Evolutionary conservation across 352 stramenopile genomes (phyloP).

Genomic region (Aphanomyces astaci): DNA sequence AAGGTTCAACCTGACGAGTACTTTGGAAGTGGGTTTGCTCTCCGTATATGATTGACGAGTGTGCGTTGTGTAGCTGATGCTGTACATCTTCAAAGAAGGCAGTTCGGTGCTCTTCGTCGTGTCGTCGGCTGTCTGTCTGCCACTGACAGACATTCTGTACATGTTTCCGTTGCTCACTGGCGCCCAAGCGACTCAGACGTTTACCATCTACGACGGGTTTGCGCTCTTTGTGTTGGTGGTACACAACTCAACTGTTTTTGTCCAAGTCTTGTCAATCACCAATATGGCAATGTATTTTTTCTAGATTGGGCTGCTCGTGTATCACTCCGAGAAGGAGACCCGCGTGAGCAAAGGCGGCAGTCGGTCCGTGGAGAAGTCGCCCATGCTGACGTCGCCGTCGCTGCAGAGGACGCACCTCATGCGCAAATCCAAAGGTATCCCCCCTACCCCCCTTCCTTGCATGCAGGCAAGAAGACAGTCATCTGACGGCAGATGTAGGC

Average conservation of each 20-base stretch:
- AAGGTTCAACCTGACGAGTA: neutral
- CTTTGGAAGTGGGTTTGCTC: neutral
- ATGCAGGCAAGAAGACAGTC: neutral
- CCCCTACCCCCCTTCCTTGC: neutral
- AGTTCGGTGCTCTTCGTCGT: conserved; percentile 28
- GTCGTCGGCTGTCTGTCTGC: conserved; percentile 24
- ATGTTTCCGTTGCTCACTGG: conserved; percentile 22
- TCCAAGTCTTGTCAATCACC: neutral
- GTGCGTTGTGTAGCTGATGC: conserved; percentile 19
- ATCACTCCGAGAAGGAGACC: conserved; percentile 83
- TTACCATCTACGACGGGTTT: conserved; percentile 24
- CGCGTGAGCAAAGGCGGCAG: conserved; percentile 28
- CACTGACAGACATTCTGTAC: conserved; percentile 19
- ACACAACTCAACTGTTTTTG: neutral
- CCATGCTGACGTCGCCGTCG: conserved; percentile 78
- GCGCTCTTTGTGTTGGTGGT: conserved; percentile 22
- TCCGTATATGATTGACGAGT: too few relatives aligned
- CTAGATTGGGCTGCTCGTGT: conserved; percentile 69
- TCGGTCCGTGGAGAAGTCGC: conserved; percentile 69
- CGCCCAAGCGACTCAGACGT: conserved; percentile 4
- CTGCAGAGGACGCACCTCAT: conserved; percentile 81
- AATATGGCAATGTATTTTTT: neutral
- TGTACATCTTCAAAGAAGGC: conserved; percentile 27
- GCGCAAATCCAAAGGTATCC: conserved; percentile 62
- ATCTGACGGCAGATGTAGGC: neutral